phyloP scores from a whole-genome alignment of 192 early-diverging fungal species.

The Gaertneriomyces sp. region DNA sequence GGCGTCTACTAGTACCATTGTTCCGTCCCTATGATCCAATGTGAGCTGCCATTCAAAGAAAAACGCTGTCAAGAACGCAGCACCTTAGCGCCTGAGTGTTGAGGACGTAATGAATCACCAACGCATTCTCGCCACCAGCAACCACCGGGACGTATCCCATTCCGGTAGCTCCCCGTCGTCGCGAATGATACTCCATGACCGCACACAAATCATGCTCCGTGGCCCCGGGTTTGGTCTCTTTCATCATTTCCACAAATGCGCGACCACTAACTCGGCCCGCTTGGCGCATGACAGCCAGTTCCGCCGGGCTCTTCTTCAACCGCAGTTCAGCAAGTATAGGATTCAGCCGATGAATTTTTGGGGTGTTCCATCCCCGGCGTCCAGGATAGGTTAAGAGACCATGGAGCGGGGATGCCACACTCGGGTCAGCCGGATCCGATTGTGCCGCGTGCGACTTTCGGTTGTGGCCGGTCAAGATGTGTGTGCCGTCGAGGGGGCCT shows the following conservation, averaged over 20 bases:
- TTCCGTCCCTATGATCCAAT: constrained; percentile 55
- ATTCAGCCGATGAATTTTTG: constrained; percentile 46
- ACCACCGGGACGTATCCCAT: constrained; percentile 96
- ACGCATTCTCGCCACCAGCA: constrained; percentile 83
- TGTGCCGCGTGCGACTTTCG: constrained; percentile 4
- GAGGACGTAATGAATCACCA: constrained; percentile 92
- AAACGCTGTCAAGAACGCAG: neutral
- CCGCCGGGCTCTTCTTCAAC: constrained; percentile 71
- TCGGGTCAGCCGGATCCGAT: neutral
- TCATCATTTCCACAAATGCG: constrained; percentile 79
- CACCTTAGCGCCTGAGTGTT: constrained; percentile 67
- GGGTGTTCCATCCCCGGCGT: constrained; percentile 1
- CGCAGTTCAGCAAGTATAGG: constrained; percentile 70
- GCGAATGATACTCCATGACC: constrained; percentile 69
- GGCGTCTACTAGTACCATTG: constrained; percentile 85
- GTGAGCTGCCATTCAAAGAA: neutral
- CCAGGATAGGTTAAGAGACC: neutral
- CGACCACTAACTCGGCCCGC: constrained; percentile 73
- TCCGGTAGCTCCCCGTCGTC: constrained; percentile 56
- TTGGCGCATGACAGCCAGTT: constrained; percentile 74
- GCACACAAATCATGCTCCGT: constrained; percentile 75
- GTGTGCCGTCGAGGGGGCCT: constrained; percentile 12
- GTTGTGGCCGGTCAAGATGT: constrained; percentile 2
- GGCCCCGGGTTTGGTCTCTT: constrained; percentile 62
- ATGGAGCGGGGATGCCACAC: constrained; percentile 9